Percentiles rank a stretch among this genome's conserved stretches.
phyloP scores from a whole-genome alignment of 768 basidiomycete genomes.

The Rhodotorula sphaerocarpa region DNA sequence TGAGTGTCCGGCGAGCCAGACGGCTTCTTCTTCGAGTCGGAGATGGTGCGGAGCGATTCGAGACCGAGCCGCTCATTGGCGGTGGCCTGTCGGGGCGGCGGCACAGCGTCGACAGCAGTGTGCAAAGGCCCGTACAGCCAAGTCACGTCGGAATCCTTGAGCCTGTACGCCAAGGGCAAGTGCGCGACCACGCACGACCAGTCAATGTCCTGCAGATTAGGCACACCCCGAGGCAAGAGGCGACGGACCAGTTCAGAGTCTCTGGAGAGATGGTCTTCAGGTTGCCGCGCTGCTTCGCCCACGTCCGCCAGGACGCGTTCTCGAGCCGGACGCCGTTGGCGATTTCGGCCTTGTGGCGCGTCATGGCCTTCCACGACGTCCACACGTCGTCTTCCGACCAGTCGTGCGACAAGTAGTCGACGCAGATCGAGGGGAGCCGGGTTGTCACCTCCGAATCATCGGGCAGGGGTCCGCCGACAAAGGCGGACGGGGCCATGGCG shows the following conservation, averaged over 20 bases:
- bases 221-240: constrained; percentile 4
- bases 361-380: constrained; percentile 98
- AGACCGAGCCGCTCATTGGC: constrained; percentile 54
- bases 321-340: constrained; percentile 88
- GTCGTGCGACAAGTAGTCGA: constrained; percentile 95
- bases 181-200: background rate
- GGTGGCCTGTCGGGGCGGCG: constrained; percentile 54
- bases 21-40: constrained; percentile 4
- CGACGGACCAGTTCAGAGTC: constrained; percentile 86
- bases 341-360: constrained; percentile 94
- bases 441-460: constrained; percentile 62
- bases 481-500: constrained; percentile 41
- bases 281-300: constrained; percentile 98
- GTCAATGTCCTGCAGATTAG: background rate
- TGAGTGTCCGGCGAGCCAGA: too few relatives aligned
- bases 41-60: constrained; percentile 37
- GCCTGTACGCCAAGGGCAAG: constrained; percentile 52
- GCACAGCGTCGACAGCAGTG: constrained; percentile 77
- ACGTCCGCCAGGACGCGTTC: constrained; percentile 97
- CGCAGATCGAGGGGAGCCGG: constrained; percentile 70
- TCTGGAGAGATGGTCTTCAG: constrained; percentile 91
- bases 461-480: constrained; percentile 44
- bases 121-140: constrained; percentile 98
- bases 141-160: constrained; percentile 97
- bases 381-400: constrained; percentile 98